Conservation (phyloP, 495 filamentous ascomycete species). For the Podospora comata region DNA sequence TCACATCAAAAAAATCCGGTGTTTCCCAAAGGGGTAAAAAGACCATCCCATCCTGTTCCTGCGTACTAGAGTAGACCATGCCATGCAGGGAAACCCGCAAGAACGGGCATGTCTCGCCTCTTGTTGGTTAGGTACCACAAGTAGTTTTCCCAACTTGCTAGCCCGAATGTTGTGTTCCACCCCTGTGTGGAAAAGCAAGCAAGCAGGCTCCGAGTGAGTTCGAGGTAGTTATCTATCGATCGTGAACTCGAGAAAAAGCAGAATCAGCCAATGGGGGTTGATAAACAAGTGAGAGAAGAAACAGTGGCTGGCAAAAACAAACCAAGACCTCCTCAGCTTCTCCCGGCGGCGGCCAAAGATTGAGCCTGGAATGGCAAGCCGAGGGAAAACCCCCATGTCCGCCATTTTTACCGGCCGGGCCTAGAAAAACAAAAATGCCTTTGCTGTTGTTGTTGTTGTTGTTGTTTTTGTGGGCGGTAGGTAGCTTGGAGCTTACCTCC, state of each 20-base stretch:
- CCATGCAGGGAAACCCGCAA: conserved; percentile 9
- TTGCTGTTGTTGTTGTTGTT: neutral
- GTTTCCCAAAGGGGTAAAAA: neutral
- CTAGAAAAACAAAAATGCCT: neutral
- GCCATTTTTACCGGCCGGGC: neutral
- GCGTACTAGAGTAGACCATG: conserved; percentile 5
- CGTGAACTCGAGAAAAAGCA: neutral
- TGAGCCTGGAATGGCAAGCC: neutral
- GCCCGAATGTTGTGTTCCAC: neutral
- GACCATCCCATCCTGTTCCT: conserved; percentile 7
- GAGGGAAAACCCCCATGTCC: neutral
- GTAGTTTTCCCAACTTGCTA: neutral
- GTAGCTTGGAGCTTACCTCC: neutral
- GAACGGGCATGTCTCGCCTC: conserved; percentile 6
- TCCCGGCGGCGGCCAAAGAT: neutral
- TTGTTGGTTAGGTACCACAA: neutral
- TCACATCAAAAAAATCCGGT: neutral
- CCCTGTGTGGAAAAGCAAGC: no score
- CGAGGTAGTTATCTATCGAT: neutral
- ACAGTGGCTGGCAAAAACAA: neutral
- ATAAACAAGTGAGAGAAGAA: neutral
- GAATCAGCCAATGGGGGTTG: neutral
- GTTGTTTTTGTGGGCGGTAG: no score
- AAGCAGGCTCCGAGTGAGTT: neutral
- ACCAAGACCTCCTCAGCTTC: neutral